A percentile compares a stretch with the other conserved stretches of the same genome.
Conservation (phyloP, 2,329 filamentous ascomycete species). For the Botryotinia globosa region DNA sequence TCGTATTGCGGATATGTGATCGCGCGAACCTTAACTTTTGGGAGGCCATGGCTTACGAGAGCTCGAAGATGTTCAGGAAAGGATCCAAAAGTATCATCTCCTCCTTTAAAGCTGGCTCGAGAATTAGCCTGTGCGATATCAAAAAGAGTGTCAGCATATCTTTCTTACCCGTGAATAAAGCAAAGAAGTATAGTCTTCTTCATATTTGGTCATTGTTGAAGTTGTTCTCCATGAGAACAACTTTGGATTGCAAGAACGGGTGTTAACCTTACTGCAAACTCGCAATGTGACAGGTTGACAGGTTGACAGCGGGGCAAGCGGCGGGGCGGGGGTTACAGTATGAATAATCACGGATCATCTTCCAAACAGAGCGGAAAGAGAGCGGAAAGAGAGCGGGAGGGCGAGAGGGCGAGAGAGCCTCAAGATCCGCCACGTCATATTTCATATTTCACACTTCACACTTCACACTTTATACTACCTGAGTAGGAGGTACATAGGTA, state of each 20-base stretch:
- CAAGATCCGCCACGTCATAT: background rate
- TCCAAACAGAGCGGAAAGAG: background rate
- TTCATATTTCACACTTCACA: background rate
- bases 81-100: conserved; percentile 71
- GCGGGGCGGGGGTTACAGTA: background rate
- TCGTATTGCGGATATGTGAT: conserved; percentile 79
- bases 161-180: conserved; percentile 90
- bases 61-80: conserved; percentile 72
- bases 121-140: conserved; percentile 15
- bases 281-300: background rate
- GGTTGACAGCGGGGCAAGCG: background rate
- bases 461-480: background rate
- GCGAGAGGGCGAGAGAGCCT: background rate
- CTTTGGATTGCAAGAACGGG: background rate
- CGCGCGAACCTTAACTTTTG: conserved; percentile 63
- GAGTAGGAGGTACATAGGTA: no score
- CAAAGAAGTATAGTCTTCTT: conserved; percentile 78
- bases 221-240: background rate
- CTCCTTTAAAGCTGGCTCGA: conserved; percentile 51
- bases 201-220: conserved; percentile 45
- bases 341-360: background rate
- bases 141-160: conserved; percentile 39
- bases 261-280: background rate
- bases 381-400: background rate
- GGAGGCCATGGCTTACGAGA: conserved; percentile 62